phyloP scores from a whole-genome alignment of 768 basidiomycete genomes.

The Daedaleopsis sinensis region DNA sequence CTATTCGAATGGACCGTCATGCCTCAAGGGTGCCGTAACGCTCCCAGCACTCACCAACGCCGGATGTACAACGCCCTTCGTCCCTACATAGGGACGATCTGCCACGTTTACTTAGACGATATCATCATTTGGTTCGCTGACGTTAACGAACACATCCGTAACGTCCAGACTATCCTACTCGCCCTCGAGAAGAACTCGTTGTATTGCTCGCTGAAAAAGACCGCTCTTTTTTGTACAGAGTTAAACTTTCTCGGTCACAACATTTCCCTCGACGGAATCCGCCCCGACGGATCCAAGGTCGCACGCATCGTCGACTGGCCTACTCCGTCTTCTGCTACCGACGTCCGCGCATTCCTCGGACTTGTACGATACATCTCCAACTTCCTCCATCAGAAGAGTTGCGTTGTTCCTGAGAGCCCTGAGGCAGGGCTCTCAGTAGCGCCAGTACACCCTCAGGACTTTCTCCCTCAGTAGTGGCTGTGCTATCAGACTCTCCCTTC shows the following conservation, averaged over 20 bases:
- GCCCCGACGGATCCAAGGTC: constrained; percentile 32
- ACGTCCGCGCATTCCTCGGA: constrained; percentile 22
- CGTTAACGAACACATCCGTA: no score
- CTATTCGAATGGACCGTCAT: no score
- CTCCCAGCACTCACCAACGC: no score
- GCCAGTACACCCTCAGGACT: no score
- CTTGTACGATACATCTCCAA: constrained; percentile 23
- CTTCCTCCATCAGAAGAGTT: no score
- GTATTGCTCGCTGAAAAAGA: constrained; percentile 34
- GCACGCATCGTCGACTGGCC: constrained; percentile 37
- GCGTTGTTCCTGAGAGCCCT: no score
- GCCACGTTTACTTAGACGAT: constrained; percentile 49
- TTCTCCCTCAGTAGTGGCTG: no score
- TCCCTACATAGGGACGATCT: constrained; percentile 46
- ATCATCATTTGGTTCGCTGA: constrained; percentile 50
- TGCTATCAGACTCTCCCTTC: no score
- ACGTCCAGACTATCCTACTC: constrained; percentile 25
- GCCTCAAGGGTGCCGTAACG: no score
- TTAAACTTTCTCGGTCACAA: constrained; percentile 37
- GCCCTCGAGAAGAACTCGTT: constrained; percentile 29
- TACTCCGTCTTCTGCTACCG: constrained; percentile 23
- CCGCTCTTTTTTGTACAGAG: constrained; percentile 27
- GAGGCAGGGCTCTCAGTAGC: no score
- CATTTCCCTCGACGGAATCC: constrained; percentile 34
- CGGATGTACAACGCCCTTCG: no score